Conservation (phyloP, 768 basidiomycete genomes). For the Lyophyllum atratum region DNA sequence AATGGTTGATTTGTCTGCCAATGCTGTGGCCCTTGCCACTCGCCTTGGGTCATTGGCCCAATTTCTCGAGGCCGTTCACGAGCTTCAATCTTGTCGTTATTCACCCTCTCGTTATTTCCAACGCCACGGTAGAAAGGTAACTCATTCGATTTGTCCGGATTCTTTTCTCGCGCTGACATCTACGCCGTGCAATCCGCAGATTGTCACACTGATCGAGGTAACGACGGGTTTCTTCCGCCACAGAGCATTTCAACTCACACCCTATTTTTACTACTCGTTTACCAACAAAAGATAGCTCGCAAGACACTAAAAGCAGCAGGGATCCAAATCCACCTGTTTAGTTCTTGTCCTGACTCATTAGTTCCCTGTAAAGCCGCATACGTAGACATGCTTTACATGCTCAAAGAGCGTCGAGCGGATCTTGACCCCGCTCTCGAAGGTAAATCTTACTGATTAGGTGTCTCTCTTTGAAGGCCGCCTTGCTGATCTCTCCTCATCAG, state of each 20-base stretch:
- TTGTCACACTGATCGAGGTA: constrained; percentile 56
- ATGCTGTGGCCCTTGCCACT: constrained; percentile 29
- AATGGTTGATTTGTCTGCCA: constrained; percentile 23
- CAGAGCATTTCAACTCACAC: constrained; percentile 9
- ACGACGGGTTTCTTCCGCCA: constrained; percentile 11
- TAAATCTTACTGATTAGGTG: constrained; percentile 21
- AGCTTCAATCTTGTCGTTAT: constrained; percentile 27
- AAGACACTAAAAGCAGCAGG: constrained; percentile 45
- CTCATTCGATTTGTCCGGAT: not conserved
- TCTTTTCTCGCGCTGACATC: constrained; percentile 6
- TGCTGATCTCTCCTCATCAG: constrained; percentile 18
- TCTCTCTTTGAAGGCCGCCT: not conserved
- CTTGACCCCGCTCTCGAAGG: constrained; percentile 35
- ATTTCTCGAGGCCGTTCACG: constrained; percentile 31
- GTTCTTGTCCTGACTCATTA: constrained; percentile 40
- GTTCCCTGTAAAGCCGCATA: constrained; percentile 49
- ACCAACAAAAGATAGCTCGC: constrained; percentile 42
- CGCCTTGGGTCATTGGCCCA: constrained; percentile 29
- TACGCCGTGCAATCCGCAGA: constrained; percentile 30
- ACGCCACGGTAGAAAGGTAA: constrained; percentile 35
- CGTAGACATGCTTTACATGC: constrained; percentile 45
- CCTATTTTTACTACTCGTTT: constrained; percentile 5
- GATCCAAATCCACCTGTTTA: constrained; percentile 46
- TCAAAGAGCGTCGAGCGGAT: constrained; percentile 35
- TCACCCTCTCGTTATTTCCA: constrained; percentile 24